Conservation (phyloP, 192 early-diverging fungal genomes). For the Ambispora gerdemannii region DNA sequence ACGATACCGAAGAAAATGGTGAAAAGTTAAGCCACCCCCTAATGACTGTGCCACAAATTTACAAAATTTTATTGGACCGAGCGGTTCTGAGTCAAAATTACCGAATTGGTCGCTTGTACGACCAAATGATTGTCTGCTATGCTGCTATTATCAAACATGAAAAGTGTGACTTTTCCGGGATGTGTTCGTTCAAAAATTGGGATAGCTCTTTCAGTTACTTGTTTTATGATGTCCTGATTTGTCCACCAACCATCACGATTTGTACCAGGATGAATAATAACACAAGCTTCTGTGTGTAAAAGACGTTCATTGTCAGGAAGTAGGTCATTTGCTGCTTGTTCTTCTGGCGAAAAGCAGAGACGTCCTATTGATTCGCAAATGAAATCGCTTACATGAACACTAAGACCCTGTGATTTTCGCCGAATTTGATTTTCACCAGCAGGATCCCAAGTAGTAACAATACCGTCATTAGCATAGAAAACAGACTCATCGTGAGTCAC, state of each 20-base stretch:
- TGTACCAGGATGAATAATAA: neutral
- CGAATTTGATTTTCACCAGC: neutral
- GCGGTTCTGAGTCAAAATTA: too few relatives aligned
- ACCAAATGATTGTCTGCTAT: too few relatives aligned
- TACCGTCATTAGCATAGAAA: constrained; percentile 3
- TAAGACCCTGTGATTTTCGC: neutral
- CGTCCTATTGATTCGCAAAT: constrained; percentile 3
- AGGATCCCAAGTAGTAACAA: neutral
- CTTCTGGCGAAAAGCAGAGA: neutral
- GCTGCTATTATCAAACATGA: constrained; percentile 18
- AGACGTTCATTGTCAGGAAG: neutral
- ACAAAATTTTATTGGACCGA: too few relatives aligned
- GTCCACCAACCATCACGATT: constrained; percentile 10
- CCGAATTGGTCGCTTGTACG: too few relatives aligned
- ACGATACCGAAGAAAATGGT: too few relatives aligned
- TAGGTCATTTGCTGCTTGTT: constrained; percentile 1
- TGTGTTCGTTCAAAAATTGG: constrained; percentile 18
- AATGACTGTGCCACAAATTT: too few relatives aligned
- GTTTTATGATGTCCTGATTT: constrained; percentile 19
- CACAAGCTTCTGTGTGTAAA: neutral
- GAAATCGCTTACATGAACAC: neutral
- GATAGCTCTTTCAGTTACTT: constrained; percentile 22
- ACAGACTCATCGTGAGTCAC: constrained; percentile 3
- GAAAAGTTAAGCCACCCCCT: too few relatives aligned
- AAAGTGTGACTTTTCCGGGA: neutral